Base-by-base conservation (phyloP, 2,329 filamentous ascomycete genomes). In the Neurospora crassa region DNA sequence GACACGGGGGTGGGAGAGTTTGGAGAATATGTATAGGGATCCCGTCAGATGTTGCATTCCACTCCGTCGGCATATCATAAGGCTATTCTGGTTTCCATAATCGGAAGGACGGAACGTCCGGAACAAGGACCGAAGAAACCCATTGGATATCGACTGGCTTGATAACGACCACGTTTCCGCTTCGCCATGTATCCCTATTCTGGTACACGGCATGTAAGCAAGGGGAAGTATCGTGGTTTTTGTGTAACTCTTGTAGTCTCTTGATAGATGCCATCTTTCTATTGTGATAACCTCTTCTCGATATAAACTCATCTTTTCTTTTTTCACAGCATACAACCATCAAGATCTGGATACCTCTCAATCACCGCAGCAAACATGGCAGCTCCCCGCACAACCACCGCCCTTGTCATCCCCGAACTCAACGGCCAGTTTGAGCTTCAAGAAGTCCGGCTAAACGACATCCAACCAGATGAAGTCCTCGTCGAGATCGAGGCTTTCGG, bases 401-500 rank as follows among this genome's bases (percentile, higher is more conserved):
- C 75, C 67, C 73, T 76, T 43, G 73, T 76, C 47, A 70, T 75
- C 43, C 73, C 75, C 37, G 68, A 75, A 68, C 72, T 76, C 34
- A 73, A 75, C 72, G 73, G 73, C 68, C 73, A 72, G 37, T 75
- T 76, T 29, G 71, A 72, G 68, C 72, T 76, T 16, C 69, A 70
- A 16, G 69, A 74, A 37, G 68, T 76, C 53, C 72, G 73, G 63
- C 73, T 76, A 43, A 43, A 70, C 67, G 71, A 67, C 37, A 74
- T 75, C 40, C 72, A 74, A 45, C 72, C 74, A 5, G 76, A 78
- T 68, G 79, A 81, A 71, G 76, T 77, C 5, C 73, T 79, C 16
- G 76, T 81, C 20, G 76, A 79, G 69, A 79, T 80, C 24, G 74
- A 78, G 63, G 78, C 79, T 24, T 76, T 77, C 0, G 79, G 79